Evolutionary conservation across 2,329 filamentous ascomycete species (phyloP).

Genomic region (Diplocarpon rosae): DNA sequence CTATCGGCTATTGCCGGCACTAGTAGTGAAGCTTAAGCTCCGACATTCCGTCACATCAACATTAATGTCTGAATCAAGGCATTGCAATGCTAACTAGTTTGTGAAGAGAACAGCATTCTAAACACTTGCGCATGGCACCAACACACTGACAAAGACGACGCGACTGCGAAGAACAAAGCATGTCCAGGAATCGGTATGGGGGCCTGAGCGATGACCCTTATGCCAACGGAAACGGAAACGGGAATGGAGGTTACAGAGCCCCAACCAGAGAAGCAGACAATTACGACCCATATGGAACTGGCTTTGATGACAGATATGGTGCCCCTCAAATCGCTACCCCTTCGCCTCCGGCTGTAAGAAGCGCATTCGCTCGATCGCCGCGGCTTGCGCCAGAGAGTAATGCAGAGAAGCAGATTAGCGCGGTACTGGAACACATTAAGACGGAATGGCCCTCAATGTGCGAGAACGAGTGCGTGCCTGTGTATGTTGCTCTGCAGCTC

Average conservation of each 20-base stretch:
- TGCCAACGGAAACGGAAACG: constrained; percentile 19
- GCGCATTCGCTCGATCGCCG: constrained; percentile 14
- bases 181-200: constrained; percentile 27
- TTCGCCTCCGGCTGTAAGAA: constrained; percentile 15
- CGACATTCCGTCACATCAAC: neutral
- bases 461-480: constrained; percentile 76
- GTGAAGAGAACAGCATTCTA: neutral
- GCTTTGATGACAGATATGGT: constrained; percentile 23
- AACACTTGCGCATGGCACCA: constrained; percentile 15
- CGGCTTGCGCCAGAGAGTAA: constrained; percentile 20
- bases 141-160: constrained; percentile 11
- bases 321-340: constrained; percentile 16
- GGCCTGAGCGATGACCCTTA: constrained; percentile 24
- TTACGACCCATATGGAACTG: constrained; percentile 24
- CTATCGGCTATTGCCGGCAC: constrained; percentile 5
- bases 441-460: constrained; percentile 89
- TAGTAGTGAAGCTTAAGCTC: neutral
- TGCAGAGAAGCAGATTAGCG: constrained; percentile 25
- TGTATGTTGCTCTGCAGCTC: constrained; percentile 88
- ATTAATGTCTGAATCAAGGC: neutral
- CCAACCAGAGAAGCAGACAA: constrained; percentile 20
- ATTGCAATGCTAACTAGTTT: neutral
- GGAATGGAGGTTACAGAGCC: constrained; percentile 18
- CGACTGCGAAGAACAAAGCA: constrained; percentile 17
- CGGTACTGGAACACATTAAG: constrained; percentile 71